Evolutionary conservation across 164 flowering plant genomes (phyloP).

Genomic region (Taxillus chinensis): DNA sequence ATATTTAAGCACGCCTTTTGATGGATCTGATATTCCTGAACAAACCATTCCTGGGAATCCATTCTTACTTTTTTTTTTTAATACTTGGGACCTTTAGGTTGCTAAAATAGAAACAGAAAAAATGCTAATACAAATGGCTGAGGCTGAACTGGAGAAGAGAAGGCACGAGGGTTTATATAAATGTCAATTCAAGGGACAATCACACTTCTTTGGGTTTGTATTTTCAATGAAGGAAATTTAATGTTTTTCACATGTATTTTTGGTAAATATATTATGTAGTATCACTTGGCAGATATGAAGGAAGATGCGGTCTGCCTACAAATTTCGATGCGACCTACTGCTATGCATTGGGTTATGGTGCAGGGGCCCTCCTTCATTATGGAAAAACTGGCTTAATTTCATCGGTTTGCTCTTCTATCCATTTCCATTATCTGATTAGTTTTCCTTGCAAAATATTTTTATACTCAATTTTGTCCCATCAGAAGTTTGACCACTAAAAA

Average conservation of each 20-base stretch:
- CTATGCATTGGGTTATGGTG: constrained; percentile 91
- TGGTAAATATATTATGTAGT: neutral
- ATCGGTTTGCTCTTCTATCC: constrained; percentile 41
- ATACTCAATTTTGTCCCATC: too few relatives aligned
- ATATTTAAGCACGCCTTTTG: neutral
- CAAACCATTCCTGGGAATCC: neutral
- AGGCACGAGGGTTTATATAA: constrained; percentile 53
- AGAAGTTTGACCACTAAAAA: neutral
- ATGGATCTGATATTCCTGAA: neutral
- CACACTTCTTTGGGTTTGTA: constrained; percentile 94
- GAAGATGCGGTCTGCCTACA: constrained; percentile 96
- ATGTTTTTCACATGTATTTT: too few relatives aligned
- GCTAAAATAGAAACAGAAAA: constrained; percentile 97
- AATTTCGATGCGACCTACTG: constrained; percentile 89
- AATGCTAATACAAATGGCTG: constrained; percentile 99
- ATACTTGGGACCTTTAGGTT: constrained; percentile 36
- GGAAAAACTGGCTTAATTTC: constrained; percentile 94
- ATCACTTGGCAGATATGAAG: constrained; percentile 62
- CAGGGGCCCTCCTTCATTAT: constrained; percentile 81
- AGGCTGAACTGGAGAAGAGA: constrained; percentile 83
- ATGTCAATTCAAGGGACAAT: constrained; percentile 75
- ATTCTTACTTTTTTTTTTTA: neutral
- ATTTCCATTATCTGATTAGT: neutral
- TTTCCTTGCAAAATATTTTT: neutral
- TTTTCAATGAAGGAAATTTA: neutral